Conservation (phyloP, 164 flowering plant species). For the Euptelea pleiosperma region DNA sequence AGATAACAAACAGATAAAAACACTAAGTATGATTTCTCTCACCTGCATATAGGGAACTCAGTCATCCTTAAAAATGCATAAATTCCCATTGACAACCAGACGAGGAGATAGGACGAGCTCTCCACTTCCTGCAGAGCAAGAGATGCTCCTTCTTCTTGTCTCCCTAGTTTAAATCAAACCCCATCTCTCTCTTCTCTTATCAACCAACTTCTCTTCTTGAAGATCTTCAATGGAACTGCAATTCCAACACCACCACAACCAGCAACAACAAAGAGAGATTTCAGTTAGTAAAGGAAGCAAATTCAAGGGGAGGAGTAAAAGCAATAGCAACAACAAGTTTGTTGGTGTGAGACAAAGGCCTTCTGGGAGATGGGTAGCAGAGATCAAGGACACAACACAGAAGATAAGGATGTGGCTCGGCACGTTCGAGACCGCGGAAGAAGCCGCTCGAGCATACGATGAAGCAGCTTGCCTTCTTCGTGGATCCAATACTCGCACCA, state of each 20-base stretch:
- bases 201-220: background rate
- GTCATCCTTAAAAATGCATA: constrained; percentile 26
- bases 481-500: constrained; percentile 76
- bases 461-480: constrained; percentile 92
- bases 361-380: constrained; percentile 90
- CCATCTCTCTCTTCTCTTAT: constrained; percentile 11
- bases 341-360: constrained; percentile 85
- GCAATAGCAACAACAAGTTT: constrained; percentile 42
- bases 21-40: background rate
- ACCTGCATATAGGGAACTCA: constrained; percentile 30
- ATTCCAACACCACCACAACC: constrained; percentile 33
- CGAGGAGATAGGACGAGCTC: constrained; percentile 29
- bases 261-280: constrained; percentile 14
- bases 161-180: constrained; percentile 13
- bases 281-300: constrained; percentile 30
- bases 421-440: constrained; percentile 81
- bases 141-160: constrained; percentile 3
- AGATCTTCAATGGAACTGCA: constrained; percentile 51
- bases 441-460: constrained; percentile 81
- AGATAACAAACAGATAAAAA: background rate
- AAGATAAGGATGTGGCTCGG: constrained; percentile 95
- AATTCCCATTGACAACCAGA: constrained; percentile 17
- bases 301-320: constrained; percentile 39
- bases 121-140: constrained; percentile 17
- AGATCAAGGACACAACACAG: constrained; percentile 82